Percentiles rank a stretch among this genome's conserved stretches.
Evolutionary conservation across 352 stramenopile species (phyloP).

Genomic region (Globisporangium heterothallicum): DNA sequence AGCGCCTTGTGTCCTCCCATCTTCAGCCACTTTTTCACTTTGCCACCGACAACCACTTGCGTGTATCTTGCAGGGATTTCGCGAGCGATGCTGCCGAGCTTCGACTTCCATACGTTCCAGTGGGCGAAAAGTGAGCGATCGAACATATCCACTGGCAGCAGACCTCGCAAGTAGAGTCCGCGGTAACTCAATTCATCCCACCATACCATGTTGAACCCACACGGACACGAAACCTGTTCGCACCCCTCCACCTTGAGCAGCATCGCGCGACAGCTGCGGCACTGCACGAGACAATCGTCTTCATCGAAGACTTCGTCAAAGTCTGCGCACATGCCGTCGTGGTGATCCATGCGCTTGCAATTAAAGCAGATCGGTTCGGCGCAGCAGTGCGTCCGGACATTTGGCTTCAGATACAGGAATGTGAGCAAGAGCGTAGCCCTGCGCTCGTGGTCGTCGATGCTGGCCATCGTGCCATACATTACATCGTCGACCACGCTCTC

Average conservation of each 20-base stretch:
- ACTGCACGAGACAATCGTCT: slow-evolving; percentile 1
- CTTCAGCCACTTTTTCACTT: neutral
- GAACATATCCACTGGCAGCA: neutral
- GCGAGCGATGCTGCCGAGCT: neutral
- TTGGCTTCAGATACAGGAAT: neutral
- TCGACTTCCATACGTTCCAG: neutral
- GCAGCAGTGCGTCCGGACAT: neutral
- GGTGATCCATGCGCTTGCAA: slow-evolving; percentile 1
- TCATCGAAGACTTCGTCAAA: neutral
- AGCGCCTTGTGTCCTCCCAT: neutral
- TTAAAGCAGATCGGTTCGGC: neutral
- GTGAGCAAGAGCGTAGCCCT: neutral
- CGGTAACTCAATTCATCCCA: neutral
- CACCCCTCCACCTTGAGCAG: neutral
- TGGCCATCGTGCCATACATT: neutral
- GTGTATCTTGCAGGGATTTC: neutral
- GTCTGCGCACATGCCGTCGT: neutral
- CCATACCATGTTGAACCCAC: neutral
- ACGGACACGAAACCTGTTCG: neutral
- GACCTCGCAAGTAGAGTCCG: neutral
- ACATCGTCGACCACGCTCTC: neutral
- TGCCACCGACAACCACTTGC: neutral
- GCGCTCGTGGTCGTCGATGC: neutral
- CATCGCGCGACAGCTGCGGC: neutral
- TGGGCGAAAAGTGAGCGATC: neutral